These are phyloP conservation scores for Prunus padus DNA, from an alignment of 306 rosid genomes.

Conservation along the genomic window DNA sequence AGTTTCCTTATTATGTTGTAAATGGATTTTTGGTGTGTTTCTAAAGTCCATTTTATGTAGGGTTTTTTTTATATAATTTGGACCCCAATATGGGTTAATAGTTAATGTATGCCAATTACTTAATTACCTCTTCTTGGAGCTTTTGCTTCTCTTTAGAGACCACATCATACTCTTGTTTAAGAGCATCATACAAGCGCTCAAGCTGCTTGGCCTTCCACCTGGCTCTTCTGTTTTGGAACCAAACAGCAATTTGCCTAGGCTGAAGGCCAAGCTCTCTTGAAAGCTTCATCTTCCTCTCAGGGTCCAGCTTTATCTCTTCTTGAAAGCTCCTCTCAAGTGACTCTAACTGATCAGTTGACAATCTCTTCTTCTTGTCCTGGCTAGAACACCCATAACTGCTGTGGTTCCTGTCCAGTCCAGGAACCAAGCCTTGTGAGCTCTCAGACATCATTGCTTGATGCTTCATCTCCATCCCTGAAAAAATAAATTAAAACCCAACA, in stretches of 20 bases:
- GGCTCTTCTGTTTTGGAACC: conserved; percentile 96
- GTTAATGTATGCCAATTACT: neutral
- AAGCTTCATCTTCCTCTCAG: conserved; percentile 84
- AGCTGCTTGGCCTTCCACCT: conserved; percentile 92
- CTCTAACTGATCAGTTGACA: conserved; percentile 67
- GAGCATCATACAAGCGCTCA: conserved; percentile 69
- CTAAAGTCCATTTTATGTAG: too few relatives aligned
- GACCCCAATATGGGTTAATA: too few relatives aligned
- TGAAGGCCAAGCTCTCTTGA: conserved; percentile 85
- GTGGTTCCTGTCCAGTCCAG: conserved; percentile 41
- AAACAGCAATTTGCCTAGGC: conserved; percentile 88
- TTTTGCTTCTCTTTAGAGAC: conserved; percentile 61
- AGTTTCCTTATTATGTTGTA: too few relatives aligned
- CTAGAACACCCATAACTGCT: conserved; percentile 18
- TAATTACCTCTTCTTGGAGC: conserved; percentile 76
- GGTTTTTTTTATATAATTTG: too few relatives aligned
- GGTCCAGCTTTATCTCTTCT: conserved; percentile 87
- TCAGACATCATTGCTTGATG: conserved; percentile 36
- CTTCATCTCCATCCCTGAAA: conserved; percentile 65
- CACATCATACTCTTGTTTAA: conserved; percentile 68
- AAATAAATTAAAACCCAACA: neutral
- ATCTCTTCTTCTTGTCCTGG: conserved; percentile 71
- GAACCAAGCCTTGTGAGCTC: conserved; percentile 25
- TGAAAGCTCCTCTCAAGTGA: conserved; percentile 76
- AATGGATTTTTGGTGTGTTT: too few relatives aligned